phyloP scores from a whole-genome alignment of 306 rosid genomes.

The Crataegus laevigata region DNA sequence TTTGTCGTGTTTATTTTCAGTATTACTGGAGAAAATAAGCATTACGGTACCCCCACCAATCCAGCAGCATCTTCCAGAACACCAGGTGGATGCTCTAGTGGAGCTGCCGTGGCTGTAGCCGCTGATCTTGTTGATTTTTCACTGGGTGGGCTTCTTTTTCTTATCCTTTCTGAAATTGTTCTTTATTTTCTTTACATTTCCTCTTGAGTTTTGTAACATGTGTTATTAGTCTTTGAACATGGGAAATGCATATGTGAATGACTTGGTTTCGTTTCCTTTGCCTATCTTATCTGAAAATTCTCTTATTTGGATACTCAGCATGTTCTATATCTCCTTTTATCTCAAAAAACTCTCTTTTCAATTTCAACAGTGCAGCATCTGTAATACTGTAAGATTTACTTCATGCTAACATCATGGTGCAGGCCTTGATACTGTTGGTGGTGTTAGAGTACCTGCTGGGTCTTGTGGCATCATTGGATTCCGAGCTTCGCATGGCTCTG shows the following conservation, averaged over 20 bases:
- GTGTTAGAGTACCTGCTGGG: slow-evolving; percentile 90
- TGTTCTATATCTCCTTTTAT: background rate
- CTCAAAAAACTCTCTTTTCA: background rate
- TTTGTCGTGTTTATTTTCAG: slow-evolving; percentile 37
- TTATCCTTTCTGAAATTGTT: background rate
- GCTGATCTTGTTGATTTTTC: slow-evolving; percentile 81
- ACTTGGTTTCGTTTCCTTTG: background rate
- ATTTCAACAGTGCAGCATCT: background rate
- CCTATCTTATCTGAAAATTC: background rate
- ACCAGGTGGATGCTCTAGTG: slow-evolving; percentile 92
- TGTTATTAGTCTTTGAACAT: background rate
- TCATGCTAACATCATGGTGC: slow-evolving; percentile 1
- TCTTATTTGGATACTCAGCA: background rate
- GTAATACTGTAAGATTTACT: background rate
- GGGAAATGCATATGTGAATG: background rate
- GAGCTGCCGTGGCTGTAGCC: slow-evolving; percentile 94
- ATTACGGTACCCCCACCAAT: slow-evolving; percentile 76
- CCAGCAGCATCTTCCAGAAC: slow-evolving; percentile 59
- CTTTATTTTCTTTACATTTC: background rate
- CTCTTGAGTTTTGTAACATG: background rate
- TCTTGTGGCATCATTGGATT: slow-evolving; percentile 88
- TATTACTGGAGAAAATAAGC: slow-evolving; percentile 73
- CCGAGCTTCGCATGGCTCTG: slow-evolving; percentile 90
- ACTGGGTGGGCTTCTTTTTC: slow-evolving; percentile 51
- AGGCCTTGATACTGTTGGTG: slow-evolving; percentile 94